Evolutionary conservation across 371 early-diverging fungal species (phyloP).

Genomic region (Basidiobolus meristosporus): DNA sequence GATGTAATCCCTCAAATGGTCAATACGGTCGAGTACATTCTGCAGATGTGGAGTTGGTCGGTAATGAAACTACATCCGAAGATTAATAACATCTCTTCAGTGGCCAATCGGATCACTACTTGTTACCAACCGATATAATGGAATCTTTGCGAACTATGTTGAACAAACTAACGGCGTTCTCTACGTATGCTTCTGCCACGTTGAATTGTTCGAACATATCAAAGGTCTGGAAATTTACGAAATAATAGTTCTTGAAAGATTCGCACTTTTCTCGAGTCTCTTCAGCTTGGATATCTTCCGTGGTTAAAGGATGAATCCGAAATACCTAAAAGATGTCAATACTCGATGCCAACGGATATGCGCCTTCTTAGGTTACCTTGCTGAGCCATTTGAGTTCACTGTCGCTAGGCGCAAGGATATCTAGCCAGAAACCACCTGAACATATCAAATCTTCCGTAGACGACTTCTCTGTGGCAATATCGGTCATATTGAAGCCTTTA

Average conservation of each 20-base stretch:
- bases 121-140: no score
- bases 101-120: no score
- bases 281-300: no score
- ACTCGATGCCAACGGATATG: no score
- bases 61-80: constrained; percentile 40
- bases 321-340: no score
- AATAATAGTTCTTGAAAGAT: constrained; percentile 77
- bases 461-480: no score
- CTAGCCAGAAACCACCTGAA: constrained; percentile 63
- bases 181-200: constrained; percentile 55
- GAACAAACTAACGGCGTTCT: constrained; percentile 69
- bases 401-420: constrained; percentile 58
- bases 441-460: no score
- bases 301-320: constrained; percentile 64
- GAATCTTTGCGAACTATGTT: constrained; percentile 54
- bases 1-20: constrained; percentile 35
- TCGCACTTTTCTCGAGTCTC: constrained; percentile 90
- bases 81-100: no score
- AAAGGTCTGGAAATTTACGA: constrained; percentile 68
- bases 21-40: constrained; percentile 36
- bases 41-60: constrained; percentile 33
- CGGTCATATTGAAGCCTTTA: no score
- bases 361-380: no score
- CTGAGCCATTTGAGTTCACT: constrained; percentile 57
- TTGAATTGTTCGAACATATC: constrained; percentile 42